Conservation (phyloP, 2,329 filamentous ascomycete genomes). For the Ceratocystiopsis sp. region DNA sequence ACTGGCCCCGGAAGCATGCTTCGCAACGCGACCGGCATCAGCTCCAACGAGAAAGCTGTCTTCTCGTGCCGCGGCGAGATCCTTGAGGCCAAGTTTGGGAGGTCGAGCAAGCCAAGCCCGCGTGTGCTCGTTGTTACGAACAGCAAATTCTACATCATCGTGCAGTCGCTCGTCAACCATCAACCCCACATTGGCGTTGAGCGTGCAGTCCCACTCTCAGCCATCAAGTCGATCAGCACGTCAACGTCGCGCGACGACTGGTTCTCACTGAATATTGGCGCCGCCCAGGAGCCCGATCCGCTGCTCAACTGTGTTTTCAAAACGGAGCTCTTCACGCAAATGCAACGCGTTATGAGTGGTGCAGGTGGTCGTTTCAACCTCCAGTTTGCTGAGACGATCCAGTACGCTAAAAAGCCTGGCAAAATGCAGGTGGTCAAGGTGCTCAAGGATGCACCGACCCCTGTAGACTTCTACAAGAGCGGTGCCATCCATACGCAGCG, state of each 20-base stretch:
- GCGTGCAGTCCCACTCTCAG: constrained; percentile 62
- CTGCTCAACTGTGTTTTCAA: constrained; percentile 87
- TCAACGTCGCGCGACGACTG: constrained; percentile 85
- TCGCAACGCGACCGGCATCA: constrained; percentile 54
- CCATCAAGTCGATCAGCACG: constrained; percentile 72
- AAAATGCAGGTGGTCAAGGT: constrained; percentile 84
- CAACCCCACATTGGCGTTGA: constrained; percentile 71
- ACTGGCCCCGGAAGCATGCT: constrained; percentile 70
- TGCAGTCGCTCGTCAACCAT: constrained; percentile 66
- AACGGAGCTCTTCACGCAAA: constrained; percentile 90
- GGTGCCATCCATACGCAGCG: constrained; percentile 71
- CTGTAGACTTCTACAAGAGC: constrained; percentile 84
- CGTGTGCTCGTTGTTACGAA: constrained; percentile 71
- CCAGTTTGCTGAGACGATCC: constrained; percentile 68
- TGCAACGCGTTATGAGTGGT: constrained; percentile 49
- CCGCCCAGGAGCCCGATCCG: constrained; percentile 83
- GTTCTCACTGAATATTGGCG: constrained; percentile 86
- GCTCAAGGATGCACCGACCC: constrained; percentile 64
- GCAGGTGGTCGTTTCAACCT: constrained; percentile 67
- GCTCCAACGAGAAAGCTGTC: constrained; percentile 54
- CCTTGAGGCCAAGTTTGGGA: constrained; percentile 84
- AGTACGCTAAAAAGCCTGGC: constrained; percentile 95
- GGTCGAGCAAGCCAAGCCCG: constrained; percentile 84
- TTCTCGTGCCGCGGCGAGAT: constrained; percentile 89
- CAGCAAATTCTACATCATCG: constrained; percentile 76